These are phyloP conservation scores for Epicoccum nigrum DNA, from an alignment of 2,329 filamentous ascomycete species.

Conservation along the genomic window DNA sequence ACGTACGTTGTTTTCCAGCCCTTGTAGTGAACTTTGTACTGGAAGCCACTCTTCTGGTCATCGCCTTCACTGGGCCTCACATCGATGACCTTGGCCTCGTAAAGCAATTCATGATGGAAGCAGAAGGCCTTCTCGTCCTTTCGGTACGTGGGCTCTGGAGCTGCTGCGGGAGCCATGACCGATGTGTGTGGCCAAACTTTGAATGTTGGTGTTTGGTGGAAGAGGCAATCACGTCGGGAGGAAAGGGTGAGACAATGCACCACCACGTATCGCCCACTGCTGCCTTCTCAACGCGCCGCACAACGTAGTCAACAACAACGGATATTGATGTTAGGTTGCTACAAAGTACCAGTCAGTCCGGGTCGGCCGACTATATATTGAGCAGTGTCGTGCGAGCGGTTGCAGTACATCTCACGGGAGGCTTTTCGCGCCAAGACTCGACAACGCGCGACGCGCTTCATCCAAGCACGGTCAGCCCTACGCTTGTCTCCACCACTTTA, in stretches of 20 bases:
- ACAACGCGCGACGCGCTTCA: constrained; percentile 30
- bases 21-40: constrained; percentile 97
- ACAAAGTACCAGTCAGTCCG: constrained; percentile 2
- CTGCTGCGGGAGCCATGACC: constrained; percentile 60
- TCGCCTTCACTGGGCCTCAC: constrained; percentile 66
- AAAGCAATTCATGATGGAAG: constrained; percentile 96
- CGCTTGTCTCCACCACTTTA: constrained; percentile 7
- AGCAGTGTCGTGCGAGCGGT: constrained; percentile 1
- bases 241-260: constrained; percentile 21
- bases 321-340: neutral
- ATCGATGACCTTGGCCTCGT: constrained; percentile 95
- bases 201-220: constrained; percentile 16
- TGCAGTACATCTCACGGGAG: constrained; percentile 15
- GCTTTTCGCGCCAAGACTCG: constrained; percentile 32
- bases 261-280: constrained; percentile 26
- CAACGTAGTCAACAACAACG: constrained; percentile 9
- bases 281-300: constrained; percentile 11
- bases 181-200: constrained; percentile 14
- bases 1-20: constrained; percentile 97
- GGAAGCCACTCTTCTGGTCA: constrained; percentile 75
- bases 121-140: constrained; percentile 93
- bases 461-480: constrained; percentile 16
- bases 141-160: constrained; percentile 60
- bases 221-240: constrained; percentile 19
- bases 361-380: constrained; percentile 6